Conservation (phyloP, 2,329 filamentous ascomycete species). For the Pseudocercospora fuligena region DNA sequence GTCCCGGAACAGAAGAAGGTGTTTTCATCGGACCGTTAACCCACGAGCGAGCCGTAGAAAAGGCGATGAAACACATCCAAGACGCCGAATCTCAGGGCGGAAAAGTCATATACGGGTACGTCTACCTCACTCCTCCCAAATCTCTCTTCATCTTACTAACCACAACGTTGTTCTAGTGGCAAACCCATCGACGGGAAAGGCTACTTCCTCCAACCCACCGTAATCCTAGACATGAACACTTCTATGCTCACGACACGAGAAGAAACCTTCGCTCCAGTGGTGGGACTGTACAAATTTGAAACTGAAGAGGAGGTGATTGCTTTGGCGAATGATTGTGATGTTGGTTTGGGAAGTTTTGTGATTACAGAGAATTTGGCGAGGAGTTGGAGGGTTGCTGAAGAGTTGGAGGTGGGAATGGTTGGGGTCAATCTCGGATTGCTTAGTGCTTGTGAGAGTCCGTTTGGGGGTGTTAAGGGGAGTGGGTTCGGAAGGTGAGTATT, state of each 20-base stretch:
- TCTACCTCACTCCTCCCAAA: neutral
- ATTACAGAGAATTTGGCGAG: conserved; percentile 69
- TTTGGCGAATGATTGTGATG: conserved; percentile 79
- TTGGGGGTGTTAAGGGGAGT: conserved; percentile 52
- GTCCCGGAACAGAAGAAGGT: conserved; percentile 23
- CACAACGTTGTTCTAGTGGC: neutral
- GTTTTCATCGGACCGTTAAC: conserved; percentile 69
- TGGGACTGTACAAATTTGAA: conserved; percentile 84
- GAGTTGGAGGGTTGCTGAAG: conserved; percentile 65
- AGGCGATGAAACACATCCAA: conserved; percentile 78
- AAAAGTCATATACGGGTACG: conserved; percentile 73
- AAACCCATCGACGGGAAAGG: conserved; percentile 22
- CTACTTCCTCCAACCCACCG: conserved; percentile 90
- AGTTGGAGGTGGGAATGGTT: conserved; percentile 86
- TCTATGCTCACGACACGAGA: conserved; percentile 85
- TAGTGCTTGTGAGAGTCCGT: conserved; percentile 27
- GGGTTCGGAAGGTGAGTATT: conserved; percentile 50
- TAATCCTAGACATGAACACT: conserved; percentile 81
- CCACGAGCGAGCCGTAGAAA: conserved; percentile 78
- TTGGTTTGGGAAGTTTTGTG: conserved; percentile 94
- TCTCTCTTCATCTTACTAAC: neutral
- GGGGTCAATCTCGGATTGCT: conserved; percentile 62
- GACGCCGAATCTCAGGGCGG: conserved; percentile 80
- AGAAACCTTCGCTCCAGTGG: conserved; percentile 95
- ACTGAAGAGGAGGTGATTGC: conserved; percentile 86